A percentile compares a stretch with the other conserved stretches of the same genome.
phyloP scores from a whole-genome alignment of 441 rosid genomes.

The Manihot esculenta region DNA sequence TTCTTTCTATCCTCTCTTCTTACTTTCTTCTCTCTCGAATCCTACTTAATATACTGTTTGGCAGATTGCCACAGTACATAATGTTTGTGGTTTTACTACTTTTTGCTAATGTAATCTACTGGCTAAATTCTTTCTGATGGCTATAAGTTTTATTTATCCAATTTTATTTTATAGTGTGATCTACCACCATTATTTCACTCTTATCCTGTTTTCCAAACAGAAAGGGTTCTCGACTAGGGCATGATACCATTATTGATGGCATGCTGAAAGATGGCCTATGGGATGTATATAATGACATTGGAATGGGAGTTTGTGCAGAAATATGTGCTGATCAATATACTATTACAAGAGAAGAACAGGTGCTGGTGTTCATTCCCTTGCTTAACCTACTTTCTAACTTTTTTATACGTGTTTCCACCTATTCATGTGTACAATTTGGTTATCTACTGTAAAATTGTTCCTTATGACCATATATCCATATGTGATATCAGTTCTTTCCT shows the following conservation, averaged over 20 bases:
- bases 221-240: slow-evolving; percentile 80
- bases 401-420: not conserved
- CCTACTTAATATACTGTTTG: no score
- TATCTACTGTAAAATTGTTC: not conserved
- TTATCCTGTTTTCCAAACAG: slow-evolving; percentile 40
- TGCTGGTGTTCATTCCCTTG: slow-evolving; percentile 15
- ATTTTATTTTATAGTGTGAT: slow-evolving; percentile 3
- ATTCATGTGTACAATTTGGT: not conserved
- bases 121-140: not conserved
- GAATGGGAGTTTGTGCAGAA: slow-evolving; percentile 94
- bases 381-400: not conserved
- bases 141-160: not conserved
- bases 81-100: slow-evolving; percentile 4
- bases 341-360: slow-evolving; percentile 83
- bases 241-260: slow-evolving; percentile 81
- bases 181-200: not conserved
- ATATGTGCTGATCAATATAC: slow-evolving; percentile 70
- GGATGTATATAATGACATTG: slow-evolving; percentile 94
- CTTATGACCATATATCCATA: not conserved
- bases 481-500: not conserved
- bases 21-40: no score
- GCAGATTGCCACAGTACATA: no score
- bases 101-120: not conserved
- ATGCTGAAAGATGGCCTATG: slow-evolving; percentile 95
- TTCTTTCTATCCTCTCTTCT: no score